phyloP scores from a whole-genome alignment of 257 asterid genomes.

The Capsicum rhomboideum region DNA sequence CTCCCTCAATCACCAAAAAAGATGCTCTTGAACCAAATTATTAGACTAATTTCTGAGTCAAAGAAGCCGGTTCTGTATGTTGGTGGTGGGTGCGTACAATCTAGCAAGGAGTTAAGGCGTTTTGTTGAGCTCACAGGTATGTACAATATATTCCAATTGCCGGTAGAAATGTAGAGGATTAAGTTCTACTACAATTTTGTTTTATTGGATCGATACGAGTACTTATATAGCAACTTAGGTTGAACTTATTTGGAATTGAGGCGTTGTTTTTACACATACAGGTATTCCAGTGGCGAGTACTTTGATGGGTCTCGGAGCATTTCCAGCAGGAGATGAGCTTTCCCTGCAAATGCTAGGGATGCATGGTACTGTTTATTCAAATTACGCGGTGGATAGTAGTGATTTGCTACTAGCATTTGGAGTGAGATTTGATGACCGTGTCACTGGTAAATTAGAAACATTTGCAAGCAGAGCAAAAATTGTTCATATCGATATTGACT shows the following conservation, averaged over 20 bases:
- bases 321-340: conserved; percentile 50
- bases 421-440: conserved; percentile 83
- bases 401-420: conserved; percentile 75
- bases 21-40: conserved; percentile 39
- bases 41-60: conserved; percentile 56
- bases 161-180: no score
- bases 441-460: conserved; percentile 71
- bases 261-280: not conserved
- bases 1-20: conserved; percentile 42
- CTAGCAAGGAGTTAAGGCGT: conserved; percentile 49
- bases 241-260: no score
- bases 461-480: conserved; percentile 82
- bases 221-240: no score
- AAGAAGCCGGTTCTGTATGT: conserved; percentile 67
- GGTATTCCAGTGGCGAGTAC: conserved; percentile 70
- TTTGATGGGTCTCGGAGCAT: conserved; percentile 68
- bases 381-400: conserved; percentile 62
- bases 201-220: no score
- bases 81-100: conserved; percentile 78
- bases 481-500: conserved; percentile 79
- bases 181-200: no score
- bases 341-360: conserved; percentile 77
- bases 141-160: no score
- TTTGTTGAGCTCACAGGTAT: conserved; percentile 51
- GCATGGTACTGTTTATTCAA: conserved; percentile 85